phyloP scores from a whole-genome alignment of 1,284 basidiomycete species.

The Kalmanozyma brasiliensis region DNA sequence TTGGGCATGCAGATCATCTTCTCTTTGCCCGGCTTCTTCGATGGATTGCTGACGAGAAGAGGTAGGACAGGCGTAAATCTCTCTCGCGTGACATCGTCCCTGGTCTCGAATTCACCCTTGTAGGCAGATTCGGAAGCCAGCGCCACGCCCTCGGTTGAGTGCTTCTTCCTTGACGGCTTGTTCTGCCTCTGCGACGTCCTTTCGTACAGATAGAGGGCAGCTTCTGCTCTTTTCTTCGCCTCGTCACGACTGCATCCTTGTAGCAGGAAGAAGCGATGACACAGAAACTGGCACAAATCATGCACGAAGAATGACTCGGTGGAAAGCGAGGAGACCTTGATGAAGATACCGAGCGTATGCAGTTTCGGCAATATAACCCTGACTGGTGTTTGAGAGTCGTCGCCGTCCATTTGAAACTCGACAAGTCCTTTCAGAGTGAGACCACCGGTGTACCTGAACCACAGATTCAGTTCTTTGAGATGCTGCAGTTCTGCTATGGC shows the following conservation, averaged over 20 bases:
- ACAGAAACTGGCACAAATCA: background rate
- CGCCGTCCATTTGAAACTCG: background rate
- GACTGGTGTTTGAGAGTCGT: background rate
- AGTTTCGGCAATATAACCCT: constrained; percentile 1
- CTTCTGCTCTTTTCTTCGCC: constrained; percentile 1
- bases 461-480: constrained; percentile 11
- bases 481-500: background rate
- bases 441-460: background rate
- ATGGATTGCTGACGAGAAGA: background rate
- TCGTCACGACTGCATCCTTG: constrained; percentile 2
- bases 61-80: background rate
- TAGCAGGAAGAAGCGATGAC: constrained; percentile 3
- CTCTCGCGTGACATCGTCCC: background rate
- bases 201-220: background rate
- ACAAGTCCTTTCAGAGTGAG: constrained; percentile 1
- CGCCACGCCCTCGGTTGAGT: background rate
- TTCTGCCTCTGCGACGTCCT: background rate
- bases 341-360: constrained; percentile 1
- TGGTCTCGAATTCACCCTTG: background rate
- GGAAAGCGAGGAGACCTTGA: background rate
- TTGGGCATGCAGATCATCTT: background rate
- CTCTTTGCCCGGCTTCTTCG: background rate
- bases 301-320: background rate
- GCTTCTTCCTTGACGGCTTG: background rate
- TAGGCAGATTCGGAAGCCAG: background rate